These are phyloP conservation scores for Bryoerythrophyllum caledonicum DNA, from an alignment of 225 moss, liverwort and hornwort genomes.

Conservation along the genomic window DNA sequence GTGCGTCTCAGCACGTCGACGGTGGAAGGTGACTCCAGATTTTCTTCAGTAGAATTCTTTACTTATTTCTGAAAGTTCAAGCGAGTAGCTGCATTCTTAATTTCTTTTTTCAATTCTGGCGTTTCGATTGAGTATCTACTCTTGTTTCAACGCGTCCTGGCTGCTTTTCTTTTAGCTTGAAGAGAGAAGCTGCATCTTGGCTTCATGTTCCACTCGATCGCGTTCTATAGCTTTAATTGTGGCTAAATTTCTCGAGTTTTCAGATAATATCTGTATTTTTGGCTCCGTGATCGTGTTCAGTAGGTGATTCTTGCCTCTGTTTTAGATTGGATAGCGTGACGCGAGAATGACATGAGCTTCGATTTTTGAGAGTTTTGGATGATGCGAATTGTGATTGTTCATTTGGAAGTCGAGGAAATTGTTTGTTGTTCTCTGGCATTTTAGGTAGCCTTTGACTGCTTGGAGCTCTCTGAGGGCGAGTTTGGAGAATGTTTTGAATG, in stretches of 20 bases:
- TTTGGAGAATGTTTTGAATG: constrained; percentile 18
- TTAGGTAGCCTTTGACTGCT: background rate
- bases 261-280: background rate
- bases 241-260: background rate
- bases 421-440: background rate
- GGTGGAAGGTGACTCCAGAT: constrained; percentile 39
- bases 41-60: background rate
- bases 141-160: background rate
- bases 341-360: background rate
- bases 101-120: too few relatives aligned
- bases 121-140: too few relatives aligned
- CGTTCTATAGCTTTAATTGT: background rate
- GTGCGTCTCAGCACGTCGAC: constrained; percentile 35
- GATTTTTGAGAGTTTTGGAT: background rate
- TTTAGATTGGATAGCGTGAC: background rate
- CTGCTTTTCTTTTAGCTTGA: background rate
- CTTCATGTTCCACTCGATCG: background rate
- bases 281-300: background rate
- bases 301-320: background rate
- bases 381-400: background rate
- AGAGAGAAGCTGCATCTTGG: background rate
- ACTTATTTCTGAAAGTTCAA: background rate
- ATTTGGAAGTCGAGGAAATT: background rate
- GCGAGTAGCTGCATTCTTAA: constrained; percentile 1
- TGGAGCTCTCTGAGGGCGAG: background rate